Percentiles rank a stretch among this genome's conserved stretches.
phyloP scores from a whole-genome alignment of 345 rosid species.

The Boechera retrofracta region DNA sequence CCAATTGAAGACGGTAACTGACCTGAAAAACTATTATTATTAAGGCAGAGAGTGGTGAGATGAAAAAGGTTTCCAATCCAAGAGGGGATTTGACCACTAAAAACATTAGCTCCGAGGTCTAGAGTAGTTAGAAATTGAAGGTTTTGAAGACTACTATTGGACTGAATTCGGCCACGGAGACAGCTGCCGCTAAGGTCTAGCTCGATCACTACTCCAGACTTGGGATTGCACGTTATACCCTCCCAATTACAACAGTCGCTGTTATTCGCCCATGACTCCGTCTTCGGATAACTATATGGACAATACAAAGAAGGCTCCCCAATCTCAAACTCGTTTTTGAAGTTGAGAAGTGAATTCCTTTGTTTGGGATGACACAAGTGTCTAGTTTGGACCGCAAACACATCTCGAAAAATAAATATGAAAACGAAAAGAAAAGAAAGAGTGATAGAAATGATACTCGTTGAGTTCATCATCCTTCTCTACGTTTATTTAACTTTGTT shows the following conservation, averaged over 20 bases:
- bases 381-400: not conserved
- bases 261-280: not conserved
- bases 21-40: rapidly evolving
- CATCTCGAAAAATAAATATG: not conserved
- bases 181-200: not conserved
- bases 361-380: conserved; percentile 14
- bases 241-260: conserved; percentile 15
- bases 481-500: not conserved
- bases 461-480: not conserved
- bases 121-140: not conserved
- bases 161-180: not conserved
- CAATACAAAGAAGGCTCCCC: too few species aligned
- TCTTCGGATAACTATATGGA: not conserved
- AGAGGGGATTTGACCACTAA: not conserved
- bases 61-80: not conserved
- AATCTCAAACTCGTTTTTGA: not conserved
- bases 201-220: not conserved
- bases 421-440: not conserved
- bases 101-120: not conserved
- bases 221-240: not conserved
- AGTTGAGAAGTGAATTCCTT: not conserved
- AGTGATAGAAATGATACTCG: not conserved
- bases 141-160: conserved; percentile 13
- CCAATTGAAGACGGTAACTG: not conserved
- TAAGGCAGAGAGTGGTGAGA: not conserved